These are phyloP conservation scores for Chaetomium globosum DNA, from an alignment of 2,329 filamentous ascomycete genomes.

Conservation along the genomic window DNA sequence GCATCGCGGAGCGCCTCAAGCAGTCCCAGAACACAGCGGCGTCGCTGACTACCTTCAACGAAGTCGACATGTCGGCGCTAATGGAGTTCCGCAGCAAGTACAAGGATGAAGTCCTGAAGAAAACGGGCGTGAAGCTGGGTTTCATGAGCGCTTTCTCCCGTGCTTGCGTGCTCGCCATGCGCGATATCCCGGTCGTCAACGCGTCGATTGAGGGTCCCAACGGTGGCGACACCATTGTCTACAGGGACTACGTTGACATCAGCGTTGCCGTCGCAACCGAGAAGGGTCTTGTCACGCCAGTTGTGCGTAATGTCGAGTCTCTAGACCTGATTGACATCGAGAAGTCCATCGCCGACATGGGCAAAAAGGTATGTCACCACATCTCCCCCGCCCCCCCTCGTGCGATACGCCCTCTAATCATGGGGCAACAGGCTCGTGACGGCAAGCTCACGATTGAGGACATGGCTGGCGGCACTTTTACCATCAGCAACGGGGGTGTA, in stretches of 20 bases:
- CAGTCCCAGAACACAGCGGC: constrained; percentile 98
- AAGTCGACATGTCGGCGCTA: constrained; percentile 96
- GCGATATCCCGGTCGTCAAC: constrained; percentile 91
- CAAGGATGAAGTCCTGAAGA: constrained; percentile 95
- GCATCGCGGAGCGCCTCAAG: constrained; percentile 96
- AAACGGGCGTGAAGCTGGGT: constrained; percentile 95
- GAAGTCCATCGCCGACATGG: constrained; percentile 87
- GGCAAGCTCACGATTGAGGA: constrained; percentile 98
- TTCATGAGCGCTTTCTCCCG: constrained; percentile 99
- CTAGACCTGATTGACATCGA: constrained; percentile 90
- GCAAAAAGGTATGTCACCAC: constrained; percentile 77
- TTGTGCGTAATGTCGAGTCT: constrained; percentile 88
- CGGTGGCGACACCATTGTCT: constrained; percentile 95
- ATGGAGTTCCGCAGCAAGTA: constrained; percentile 98
- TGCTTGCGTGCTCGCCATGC: constrained; percentile 88
- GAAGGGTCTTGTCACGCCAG: constrained; percentile 94
- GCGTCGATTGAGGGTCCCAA: constrained; percentile 95
- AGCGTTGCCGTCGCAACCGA: constrained; percentile 96
- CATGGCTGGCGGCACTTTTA: constrained; percentile 98
- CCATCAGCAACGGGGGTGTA: constrained; percentile 95
- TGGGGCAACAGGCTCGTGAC: constrained; percentile 71
- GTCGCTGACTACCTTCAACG: constrained; percentile 96
- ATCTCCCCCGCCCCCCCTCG: neutral
- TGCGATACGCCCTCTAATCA: constrained; percentile 1
- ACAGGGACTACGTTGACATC: constrained; percentile 96